These are phyloP conservation scores for Lasiosphaeria hispida DNA, from an alignment of 495 filamentous ascomycete genomes.

Conservation along the genomic window DNA sequence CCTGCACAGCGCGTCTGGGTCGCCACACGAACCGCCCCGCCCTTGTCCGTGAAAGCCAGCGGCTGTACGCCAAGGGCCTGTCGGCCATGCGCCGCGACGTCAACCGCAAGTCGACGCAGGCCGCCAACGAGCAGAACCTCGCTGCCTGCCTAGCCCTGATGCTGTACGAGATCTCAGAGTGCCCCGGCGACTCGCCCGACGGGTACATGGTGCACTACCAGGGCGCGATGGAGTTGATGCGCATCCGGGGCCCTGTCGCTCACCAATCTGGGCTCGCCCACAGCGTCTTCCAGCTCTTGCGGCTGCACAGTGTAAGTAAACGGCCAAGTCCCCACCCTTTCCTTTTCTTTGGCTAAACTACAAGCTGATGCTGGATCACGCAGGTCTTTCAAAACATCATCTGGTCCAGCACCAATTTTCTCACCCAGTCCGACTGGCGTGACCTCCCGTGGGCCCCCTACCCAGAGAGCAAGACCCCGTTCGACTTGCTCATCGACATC, in stretches of 20 bases:
- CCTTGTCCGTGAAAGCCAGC: conserved; percentile 1
- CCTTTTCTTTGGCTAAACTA: background rate
- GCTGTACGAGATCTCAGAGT: conserved; percentile 8
- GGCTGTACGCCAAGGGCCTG: conserved; percentile 4
- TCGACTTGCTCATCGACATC: conserved; percentile 2
- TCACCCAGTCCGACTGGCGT: background rate
- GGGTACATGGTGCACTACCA: conserved; percentile 6
- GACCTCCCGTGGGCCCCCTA: conserved; percentile 1
- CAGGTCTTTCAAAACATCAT: conserved; percentile 5
- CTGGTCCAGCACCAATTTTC: background rate
- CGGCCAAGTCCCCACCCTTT: background rate
- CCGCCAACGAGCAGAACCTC: conserved; percentile 1
- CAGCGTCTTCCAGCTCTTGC: conserved; percentile 1
- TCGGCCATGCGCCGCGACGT: background rate
- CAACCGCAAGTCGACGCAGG: background rate
- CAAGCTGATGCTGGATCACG: background rate
- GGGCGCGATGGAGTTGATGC: conserved; percentile 3
- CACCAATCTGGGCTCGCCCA: conserved; percentile 4
- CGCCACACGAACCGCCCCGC: background rate
- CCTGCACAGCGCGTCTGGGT: conserved; percentile 5
- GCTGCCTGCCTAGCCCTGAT: conserved; percentile 2
- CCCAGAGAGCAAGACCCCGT: background rate
- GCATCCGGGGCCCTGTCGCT: background rate
- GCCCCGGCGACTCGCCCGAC: background rate
- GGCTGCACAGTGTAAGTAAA: background rate